Evolutionary conservation across 768 basidiomycete genomes (phyloP).

Genomic region (Gloeophyllum trabeum): DNA sequence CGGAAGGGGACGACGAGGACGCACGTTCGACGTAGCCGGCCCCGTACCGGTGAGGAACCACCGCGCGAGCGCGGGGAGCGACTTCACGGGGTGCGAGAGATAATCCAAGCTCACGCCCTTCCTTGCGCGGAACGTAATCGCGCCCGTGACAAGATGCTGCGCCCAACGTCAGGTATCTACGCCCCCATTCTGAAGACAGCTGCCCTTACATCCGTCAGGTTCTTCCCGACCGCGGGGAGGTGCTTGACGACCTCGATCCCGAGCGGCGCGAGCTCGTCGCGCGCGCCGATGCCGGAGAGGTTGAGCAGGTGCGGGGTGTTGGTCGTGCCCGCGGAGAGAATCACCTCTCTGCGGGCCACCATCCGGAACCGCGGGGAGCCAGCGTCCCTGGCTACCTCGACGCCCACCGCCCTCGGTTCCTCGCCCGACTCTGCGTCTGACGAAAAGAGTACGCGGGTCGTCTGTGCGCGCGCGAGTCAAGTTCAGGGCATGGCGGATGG

Average conservation of each 20-base stretch:
- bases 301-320: constrained; percentile 59
- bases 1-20: not conserved
- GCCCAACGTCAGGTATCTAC: not conserved
- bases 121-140: constrained; percentile 8
- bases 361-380: constrained; percentile 29
- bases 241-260: constrained; percentile 47
- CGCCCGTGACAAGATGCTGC: constrained; percentile 6
- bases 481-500: not conserved
- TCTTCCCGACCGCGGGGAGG: constrained; percentile 62
- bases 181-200: not conserved
- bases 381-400: constrained; percentile 40
- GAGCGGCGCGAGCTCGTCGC: constrained; percentile 36
- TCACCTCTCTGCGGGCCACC: constrained; percentile 44
- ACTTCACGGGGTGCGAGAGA: constrained; percentile 2
- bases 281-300: constrained; percentile 74
- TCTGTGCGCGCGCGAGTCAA: not conserved
- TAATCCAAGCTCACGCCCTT: constrained; percentile 6
- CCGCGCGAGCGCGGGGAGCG: not conserved
- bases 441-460: constrained; percentile 31
- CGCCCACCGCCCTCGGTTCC: constrained; percentile 39
- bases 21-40: not conserved
- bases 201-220: constrained; percentile 41
- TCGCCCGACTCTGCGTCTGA: constrained; percentile 17
- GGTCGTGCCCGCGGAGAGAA: constrained; percentile 48
- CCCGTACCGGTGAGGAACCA: not conserved